Percentiles rank a stretch among this genome's conserved stretches.
Conservation (phyloP, 306 rosid genomes). For the Hippophae gyantsensis region DNA sequence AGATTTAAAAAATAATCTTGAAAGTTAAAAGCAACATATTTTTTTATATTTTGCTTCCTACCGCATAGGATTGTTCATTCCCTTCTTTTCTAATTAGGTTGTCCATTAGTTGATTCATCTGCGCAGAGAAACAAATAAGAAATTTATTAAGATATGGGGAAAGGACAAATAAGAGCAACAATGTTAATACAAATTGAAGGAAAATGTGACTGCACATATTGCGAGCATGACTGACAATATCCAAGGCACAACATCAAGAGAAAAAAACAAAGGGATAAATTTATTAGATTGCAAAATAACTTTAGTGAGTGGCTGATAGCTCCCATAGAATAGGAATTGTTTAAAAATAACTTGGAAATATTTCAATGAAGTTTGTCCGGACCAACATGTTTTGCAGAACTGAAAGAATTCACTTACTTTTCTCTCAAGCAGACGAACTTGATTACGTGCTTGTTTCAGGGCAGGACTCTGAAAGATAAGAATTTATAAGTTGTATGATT, state of each 20-base stretch:
- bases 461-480: conserved; percentile 48
- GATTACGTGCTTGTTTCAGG: conserved; percentile 54
- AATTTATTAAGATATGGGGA: neutral
- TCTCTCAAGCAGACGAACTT: conserved; percentile 60
- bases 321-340: no score
- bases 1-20: conserved; percentile 20
- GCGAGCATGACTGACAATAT: no score
- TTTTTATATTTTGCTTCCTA: conserved; percentile 35
- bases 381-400: neutral
- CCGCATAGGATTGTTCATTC: conserved; percentile 50
- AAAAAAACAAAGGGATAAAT: no score
- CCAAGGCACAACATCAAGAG: no score
- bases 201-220: neutral
- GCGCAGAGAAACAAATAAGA: conserved; percentile 21
- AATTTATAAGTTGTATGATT: conserved; percentile 5
- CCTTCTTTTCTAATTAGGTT: conserved; percentile 48
- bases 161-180: neutral
- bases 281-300: neutral
- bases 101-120: conserved; percentile 72
- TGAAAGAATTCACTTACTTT: conserved; percentile 36
- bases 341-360: no score
- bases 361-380: no score
- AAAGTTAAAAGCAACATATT: conserved; percentile 9
- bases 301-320: no score
- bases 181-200: neutral